A percentile compares a stretch with the other conserved stretches of the same genome.
Evolutionary conservation across 306 rosid genomes (phyloP).

Genomic region (Bauhinia variegata): DNA sequence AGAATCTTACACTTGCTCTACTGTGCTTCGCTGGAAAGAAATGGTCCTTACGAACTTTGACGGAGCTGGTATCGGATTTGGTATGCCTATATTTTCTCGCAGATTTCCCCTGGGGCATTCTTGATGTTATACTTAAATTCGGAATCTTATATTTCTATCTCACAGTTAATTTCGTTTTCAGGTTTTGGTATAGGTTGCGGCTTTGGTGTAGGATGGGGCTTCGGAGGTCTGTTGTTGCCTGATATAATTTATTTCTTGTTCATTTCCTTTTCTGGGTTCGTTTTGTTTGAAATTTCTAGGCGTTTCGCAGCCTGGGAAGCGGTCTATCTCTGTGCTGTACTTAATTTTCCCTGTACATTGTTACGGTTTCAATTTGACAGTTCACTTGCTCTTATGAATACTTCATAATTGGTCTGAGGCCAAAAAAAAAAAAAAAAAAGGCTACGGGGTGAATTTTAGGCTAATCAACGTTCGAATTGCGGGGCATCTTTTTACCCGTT

Average conservation of each 20-base stretch:
- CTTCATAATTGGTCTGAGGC: neutral
- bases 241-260: neutral
- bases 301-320: neutral
- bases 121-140: neutral
- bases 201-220: conserved; percentile 96
- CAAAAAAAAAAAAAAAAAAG: too few relatives aligned
- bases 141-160: conserved; percentile 2
- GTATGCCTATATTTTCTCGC: conserved; percentile 39
- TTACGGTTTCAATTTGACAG: too few relatives aligned
- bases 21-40: conserved; percentile 12
- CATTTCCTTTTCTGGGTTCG: conserved; percentile 29
- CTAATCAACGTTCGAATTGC: conserved; percentile 10
- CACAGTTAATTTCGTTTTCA: conserved; percentile 29
- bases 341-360: neutral
- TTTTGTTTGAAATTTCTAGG: neutral
- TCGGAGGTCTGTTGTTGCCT: conserved; percentile 69
- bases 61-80: conserved; percentile 90
- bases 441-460: neutral
- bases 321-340: neutral
- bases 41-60: conserved; percentile 86
- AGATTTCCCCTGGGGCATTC: neutral
- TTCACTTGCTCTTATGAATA: neutral
- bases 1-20: neutral
- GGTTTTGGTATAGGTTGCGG: conserved; percentile 98
- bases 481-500: neutral